Evolutionary conservation across 1,284 basidiomycete species (phyloP), one percentile per base, ranked within the genome.

Genomic region (Sanghuangporus baumii): DNA sequence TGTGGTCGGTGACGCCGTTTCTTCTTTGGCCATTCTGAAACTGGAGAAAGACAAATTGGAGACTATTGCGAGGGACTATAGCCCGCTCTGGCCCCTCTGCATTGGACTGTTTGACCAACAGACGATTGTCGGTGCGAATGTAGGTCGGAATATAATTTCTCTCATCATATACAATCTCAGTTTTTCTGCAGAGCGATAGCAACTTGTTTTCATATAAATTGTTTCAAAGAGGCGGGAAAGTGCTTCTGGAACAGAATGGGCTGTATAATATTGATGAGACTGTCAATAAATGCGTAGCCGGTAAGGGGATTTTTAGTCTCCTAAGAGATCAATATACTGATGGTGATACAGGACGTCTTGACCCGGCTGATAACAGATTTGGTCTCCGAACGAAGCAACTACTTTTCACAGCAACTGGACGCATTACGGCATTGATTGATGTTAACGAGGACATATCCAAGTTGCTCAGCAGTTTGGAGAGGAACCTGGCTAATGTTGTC

Each of bases 391-490:
- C 91, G 0, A 84, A 84, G 62, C 83, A 91, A 43, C 67, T 96
- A 12, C 94, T 90, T 73, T 88, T 91, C 71, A 93, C 94, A 0
- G 79, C 87, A 0, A 85, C 87, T 3, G 95, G 95, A 2, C 83
- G 89, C 34, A 87, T 97, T 50, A 91, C 93, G 9, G 79, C 91
- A n/a, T 76, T 96, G 38, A 76, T 86, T 2, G 85, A 94, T 23
- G 76, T 79, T 20, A 75, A 81, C 31, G 73, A 80, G 9, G 72
- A 75, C 23, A 76, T 85, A 12, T 80, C 87, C 0, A 74, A 87
- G n/a, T 79, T 86, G 41, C 76, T 96, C 69, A 87, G 87, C 1
- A 84, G 82, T 38, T 74, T 97, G 47, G 88, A 96, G 72, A 81
- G 90, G 66, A 96, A 96, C 69, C 76, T 97, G 75, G 82, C 83